Base-by-base conservation (phyloP, 2,329 filamentous ascomycete species). In the Colletotrichum sojae region DNA sequence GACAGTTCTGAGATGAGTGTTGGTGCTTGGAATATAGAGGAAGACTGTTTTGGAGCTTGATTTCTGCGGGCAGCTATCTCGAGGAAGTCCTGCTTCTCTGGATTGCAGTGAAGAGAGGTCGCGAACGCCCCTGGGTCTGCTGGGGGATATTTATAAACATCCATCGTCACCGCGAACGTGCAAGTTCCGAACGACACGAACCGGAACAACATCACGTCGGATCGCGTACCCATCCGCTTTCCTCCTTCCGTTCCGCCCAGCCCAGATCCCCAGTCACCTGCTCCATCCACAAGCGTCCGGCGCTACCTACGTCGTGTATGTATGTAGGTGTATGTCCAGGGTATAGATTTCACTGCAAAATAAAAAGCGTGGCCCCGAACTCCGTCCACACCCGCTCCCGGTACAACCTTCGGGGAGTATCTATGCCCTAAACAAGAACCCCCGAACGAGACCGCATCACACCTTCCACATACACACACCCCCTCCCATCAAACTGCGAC, bases 21-120 rank as follows among this genome's bases (percentile, higher is more conserved):
- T 18, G 57, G 45, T 43, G 8, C 31, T 36, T 36, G 31, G 9
- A 13, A 31, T n/a, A 15, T 43, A 15, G 15, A 43, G 13, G 2
- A 31, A 22, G 57, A 31, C 51, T 27, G 18, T 6, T 13, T 6
- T 51, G 25, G 45, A 5, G n/a, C 36, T 48, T 15, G n/a, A 2
- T 9, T 15, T 60, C 6, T 51, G 13, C 6, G 56, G 22, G 25
- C 9, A 36, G 31, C 31, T 59, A 49, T 49, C 43, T 22, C 16
- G n/a, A 15, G 18, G 57, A 60, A 51, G 57, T 16, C 45, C 57
- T 20, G 57, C 45, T 60, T 25, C 57, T 43, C 18, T 51, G 45
- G 4, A 8, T 60, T n/a, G 45, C n/a, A 40, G 10, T 8, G 31
- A 15, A n/a, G 10, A 5, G 4, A 18, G 40, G 13, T 4, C 27